Evolutionary conservation across 257 asterid genomes (phyloP).

Genomic region (Fraxinus anomala): DNA sequence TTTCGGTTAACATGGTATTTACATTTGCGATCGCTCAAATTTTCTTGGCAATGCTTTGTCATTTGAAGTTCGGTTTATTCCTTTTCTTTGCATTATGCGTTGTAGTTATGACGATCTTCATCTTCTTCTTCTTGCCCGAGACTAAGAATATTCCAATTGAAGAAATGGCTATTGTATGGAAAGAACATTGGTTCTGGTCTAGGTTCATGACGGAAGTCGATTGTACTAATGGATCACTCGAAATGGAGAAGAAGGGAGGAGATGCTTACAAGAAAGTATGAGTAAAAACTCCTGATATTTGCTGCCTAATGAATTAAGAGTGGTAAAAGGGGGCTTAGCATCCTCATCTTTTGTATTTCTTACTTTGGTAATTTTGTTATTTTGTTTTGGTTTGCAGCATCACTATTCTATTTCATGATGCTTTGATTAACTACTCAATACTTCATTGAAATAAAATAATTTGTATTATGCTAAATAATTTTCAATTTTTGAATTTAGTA

Average conservation of each 20-base stretch:
- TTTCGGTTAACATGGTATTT: conserved; percentile 56
- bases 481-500: too few species aligned
- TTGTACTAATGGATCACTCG: conserved; percentile 28
- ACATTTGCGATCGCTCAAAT: conserved; percentile 63
- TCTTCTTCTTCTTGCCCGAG: conserved; percentile 61
- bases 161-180: conserved; percentile 69
- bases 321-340: not conserved
- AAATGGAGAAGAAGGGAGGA: conserved; percentile 37
- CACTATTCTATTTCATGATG: not conserved
- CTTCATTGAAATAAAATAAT: too few species aligned
- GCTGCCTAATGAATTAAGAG: not conserved
- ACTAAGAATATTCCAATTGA: conserved; percentile 63
- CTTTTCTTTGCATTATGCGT: conserved; percentile 50
- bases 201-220: conserved; percentile 47
- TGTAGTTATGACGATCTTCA: conserved; percentile 43
- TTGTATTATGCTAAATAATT: too few species aligned
- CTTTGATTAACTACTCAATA: not conserved
- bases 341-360: not conserved
- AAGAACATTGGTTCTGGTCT: conserved; percentile 58
- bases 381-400: not conserved
- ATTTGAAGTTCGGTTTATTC: conserved; percentile 58
- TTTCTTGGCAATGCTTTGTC: conserved; percentile 77
- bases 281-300: not conserved
- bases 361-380: not conserved
- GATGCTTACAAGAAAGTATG: conserved; percentile 39